Conservation (phyloP, 352 stramenopile species). For the Phytophthora boehmeriae region DNA sequence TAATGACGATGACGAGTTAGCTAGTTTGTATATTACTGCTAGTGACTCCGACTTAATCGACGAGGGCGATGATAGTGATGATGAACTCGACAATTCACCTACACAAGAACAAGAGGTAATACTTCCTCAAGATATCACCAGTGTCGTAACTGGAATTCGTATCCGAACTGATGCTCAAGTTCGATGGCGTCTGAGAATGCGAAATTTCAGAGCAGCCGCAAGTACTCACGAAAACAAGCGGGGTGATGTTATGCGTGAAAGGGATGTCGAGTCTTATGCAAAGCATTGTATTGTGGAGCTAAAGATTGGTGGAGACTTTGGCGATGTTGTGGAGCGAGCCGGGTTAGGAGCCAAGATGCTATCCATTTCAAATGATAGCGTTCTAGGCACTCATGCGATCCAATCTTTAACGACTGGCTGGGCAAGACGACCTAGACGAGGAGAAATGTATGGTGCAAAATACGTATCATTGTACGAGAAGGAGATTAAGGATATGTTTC, state of each 20-base stretch:
- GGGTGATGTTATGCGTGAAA: too few relatives aligned
- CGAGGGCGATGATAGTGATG: not conserved
- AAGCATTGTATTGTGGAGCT: not conserved
- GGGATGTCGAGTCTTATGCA: not conserved
- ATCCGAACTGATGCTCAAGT: slow-evolving; percentile 7
- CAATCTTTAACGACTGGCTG: slow-evolving; percentile 6
- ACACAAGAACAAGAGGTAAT: too few relatives aligned
- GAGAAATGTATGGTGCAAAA: slow-evolving; percentile 1
- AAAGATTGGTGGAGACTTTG: not conserved
- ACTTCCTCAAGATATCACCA: not conserved
- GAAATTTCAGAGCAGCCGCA: too few relatives aligned
- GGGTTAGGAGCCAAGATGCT: too few relatives aligned
- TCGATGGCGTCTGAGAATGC: slow-evolving; percentile 1
- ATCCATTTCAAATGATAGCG: too few relatives aligned
- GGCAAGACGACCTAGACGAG: slow-evolving; percentile 1
- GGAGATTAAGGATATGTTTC: slow-evolving; percentile 2
- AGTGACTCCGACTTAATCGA: not conserved
- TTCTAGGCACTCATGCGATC: too few relatives aligned
- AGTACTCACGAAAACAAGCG: slow-evolving; percentile 4
- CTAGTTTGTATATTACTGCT: too few relatives aligned
- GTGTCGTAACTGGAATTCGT: slow-evolving; percentile 9
- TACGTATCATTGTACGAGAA: not conserved
- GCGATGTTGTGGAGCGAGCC: not conserved
- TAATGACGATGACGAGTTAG: not conserved
- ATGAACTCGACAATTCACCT: slow-evolving; percentile 5